These are phyloP conservation scores for Mortierella sp. DNA, from an alignment of 371 early-diverging fungal species.

Conservation along the genomic window DNA sequence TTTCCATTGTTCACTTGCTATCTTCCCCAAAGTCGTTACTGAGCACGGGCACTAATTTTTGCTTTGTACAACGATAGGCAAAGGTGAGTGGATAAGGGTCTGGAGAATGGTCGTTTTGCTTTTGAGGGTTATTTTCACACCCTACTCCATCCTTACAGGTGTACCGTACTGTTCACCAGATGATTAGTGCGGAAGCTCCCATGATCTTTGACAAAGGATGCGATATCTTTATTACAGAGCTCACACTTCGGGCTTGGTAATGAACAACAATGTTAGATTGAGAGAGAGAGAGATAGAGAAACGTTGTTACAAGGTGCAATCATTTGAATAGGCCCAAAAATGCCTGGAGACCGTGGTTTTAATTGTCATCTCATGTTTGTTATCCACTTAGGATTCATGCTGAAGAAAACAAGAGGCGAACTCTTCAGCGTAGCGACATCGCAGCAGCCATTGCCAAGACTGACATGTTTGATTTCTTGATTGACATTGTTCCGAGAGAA, in stretches of 20 bases:
- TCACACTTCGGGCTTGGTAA: constrained; percentile 95
- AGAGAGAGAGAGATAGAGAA: background rate
- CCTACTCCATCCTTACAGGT: background rate
- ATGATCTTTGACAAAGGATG: constrained; percentile 97
- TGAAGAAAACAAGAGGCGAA: constrained; percentile 98
- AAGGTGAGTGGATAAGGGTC: constrained; percentile 18
- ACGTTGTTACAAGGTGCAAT: too few relatives aligned
- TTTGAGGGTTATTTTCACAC: too few relatives aligned
- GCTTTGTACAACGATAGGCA: constrained; percentile 23
- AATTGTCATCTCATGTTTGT: background rate
- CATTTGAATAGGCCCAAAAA: background rate
- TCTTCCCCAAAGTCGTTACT: background rate
- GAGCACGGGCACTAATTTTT: constrained; percentile 1
- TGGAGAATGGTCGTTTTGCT: background rate
- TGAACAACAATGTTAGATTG: background rate
- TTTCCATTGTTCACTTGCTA: too few relatives aligned
- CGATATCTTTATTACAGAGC: constrained; percentile 96
- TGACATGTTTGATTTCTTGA: constrained; percentile 99
- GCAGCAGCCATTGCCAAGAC: constrained; percentile 94
- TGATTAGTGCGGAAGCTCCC: constrained; percentile 76
- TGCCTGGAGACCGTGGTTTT: too few relatives aligned
- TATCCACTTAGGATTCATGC: constrained; percentile 84
- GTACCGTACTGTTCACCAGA: constrained; percentile 11
- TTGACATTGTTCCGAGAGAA: constrained; percentile 98
- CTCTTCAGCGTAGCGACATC: constrained; percentile 96